A percentile compares a stretch with the other conserved stretches of the same genome.
Conservation (phyloP, 2,329 filamentous ascomycete genomes). For the Colletotrichum sp. region DNA sequence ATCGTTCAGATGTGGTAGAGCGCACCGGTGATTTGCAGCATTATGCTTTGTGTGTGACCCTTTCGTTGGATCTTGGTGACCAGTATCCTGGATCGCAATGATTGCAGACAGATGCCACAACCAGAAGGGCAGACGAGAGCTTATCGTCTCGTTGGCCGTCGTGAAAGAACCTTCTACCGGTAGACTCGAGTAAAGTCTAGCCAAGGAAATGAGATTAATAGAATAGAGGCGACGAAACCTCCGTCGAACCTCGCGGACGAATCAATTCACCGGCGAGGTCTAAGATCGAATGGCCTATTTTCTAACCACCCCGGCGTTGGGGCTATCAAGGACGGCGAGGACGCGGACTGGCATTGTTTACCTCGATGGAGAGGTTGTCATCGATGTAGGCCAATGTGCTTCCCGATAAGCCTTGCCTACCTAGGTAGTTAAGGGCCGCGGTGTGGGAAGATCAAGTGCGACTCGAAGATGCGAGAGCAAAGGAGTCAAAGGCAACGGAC, state of each 20-base stretch:
- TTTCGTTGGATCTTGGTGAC: neutral
- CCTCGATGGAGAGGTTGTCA: neutral
- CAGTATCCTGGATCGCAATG: neutral
- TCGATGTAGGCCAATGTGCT: neutral
- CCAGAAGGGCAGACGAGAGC: neutral
- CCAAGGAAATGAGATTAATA: neutral
- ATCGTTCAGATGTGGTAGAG: neutral
- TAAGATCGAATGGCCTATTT: constrained; percentile 38
- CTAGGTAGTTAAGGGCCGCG: neutral
- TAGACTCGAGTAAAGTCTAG: neutral
- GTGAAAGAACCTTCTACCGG: neutral
- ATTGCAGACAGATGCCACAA: neutral
- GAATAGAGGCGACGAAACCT: neutral
- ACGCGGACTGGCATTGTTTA: constrained; percentile 26
- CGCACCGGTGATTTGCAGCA: constrained; percentile 2
- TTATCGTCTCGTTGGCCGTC: neutral
- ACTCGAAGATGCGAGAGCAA: neutral
- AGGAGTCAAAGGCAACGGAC: neutral
- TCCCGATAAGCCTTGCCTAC: neutral
- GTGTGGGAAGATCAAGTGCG: neutral
- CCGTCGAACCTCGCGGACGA: neutral
- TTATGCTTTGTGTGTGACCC: neutral
- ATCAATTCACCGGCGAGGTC: constrained; percentile 28
- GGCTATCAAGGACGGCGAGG: constrained; percentile 43
- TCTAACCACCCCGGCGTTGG: constrained; percentile 55